Conservation (phyloP, 257 asterid genomes). For the Sherardia arvensis region DNA sequence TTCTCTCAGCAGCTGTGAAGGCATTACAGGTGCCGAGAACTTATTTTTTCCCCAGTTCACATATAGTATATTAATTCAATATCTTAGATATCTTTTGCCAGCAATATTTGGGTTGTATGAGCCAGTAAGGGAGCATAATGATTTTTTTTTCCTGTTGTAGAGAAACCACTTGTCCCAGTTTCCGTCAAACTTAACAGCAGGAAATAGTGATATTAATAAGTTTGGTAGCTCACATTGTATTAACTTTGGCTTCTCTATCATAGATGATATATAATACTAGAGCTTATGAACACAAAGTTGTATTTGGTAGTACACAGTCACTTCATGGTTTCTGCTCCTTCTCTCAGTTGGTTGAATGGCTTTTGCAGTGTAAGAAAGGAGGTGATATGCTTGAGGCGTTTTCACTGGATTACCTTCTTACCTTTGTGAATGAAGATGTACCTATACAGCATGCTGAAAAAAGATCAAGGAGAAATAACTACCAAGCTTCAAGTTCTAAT, state of each 20-base stretch:
- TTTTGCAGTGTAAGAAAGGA: slow-evolving; percentile 51
- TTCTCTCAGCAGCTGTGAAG: slow-evolving; percentile 38
- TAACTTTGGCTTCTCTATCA: neutral
- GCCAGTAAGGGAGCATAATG: neutral
- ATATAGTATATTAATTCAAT: neutral
- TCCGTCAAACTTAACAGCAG: neutral
- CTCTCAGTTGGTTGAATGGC: neutral
- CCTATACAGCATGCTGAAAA: slow-evolving; percentile 28
- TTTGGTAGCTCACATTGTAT: neutral
- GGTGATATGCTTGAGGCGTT: slow-evolving; percentile 25
- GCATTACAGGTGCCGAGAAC: slow-evolving; percentile 35
- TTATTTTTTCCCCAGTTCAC: neutral
- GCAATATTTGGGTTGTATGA: neutral
- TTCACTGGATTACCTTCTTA: slow-evolving; percentile 46
- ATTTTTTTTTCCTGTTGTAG: neutral
- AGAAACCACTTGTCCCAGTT: neutral
- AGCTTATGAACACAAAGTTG: neutral
- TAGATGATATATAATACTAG: neutral
- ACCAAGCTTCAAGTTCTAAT: slow-evolving; percentile 40
- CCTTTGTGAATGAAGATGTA: slow-evolving; percentile 21
- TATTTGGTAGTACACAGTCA: too few relatives aligned
- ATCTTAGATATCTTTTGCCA: neutral
- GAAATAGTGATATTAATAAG: neutral
- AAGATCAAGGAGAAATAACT: slow-evolving; percentile 30
- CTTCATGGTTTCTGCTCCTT: neutral